phyloP scores from a whole-genome alignment of 495 filamentous ascomycete genomes.

The Parathielavia appendiculata region DNA sequence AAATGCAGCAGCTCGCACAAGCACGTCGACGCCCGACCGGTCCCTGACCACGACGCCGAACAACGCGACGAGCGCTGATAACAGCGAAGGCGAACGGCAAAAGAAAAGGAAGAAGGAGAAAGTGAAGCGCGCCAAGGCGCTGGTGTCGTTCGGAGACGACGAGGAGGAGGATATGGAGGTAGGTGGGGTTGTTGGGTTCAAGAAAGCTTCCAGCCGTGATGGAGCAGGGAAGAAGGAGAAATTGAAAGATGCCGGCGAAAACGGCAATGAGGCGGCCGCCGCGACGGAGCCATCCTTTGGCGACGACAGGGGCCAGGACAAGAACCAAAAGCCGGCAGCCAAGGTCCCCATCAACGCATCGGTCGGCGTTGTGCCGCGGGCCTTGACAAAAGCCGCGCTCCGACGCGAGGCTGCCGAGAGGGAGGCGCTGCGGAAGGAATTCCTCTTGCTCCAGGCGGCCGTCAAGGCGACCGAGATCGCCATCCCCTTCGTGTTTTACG shows the following conservation, averaged over 20 bases:
- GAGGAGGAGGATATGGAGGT: conserved; percentile 31
- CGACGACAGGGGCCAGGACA: conserved; percentile 4
- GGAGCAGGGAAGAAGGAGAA: conserved; percentile 33
- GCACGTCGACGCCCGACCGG: conserved; percentile 35
- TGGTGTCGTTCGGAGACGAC: conserved; percentile 42
- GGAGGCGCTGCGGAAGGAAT: conserved; percentile 80
- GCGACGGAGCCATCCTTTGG: not conserved
- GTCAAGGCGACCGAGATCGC: conserved; percentile 86
- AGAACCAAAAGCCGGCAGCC: conserved; percentile 7
- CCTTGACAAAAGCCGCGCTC: conserved; percentile 79
- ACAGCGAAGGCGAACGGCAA: conserved; percentile 43
- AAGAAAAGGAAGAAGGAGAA: conserved; percentile 38
- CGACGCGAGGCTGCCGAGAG: conserved; percentile 74
- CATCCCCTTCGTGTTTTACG: conserved; percentile 96
- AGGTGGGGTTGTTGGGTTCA: conserved; percentile 5
- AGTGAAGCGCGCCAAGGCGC: conserved; percentile 27
- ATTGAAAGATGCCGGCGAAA: conserved; percentile 6
- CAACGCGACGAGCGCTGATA: conserved; percentile 26
- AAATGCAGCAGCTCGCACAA: conserved; percentile 42
- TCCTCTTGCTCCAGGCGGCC: conserved; percentile 72
- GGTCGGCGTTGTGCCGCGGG: conserved; percentile 65
- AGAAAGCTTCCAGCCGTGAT: conserved; percentile 30
- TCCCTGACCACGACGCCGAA: conserved; percentile 41
- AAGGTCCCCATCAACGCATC: conserved; percentile 63
- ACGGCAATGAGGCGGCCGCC: not conserved